phyloP scores from a whole-genome alignment of 192 early-diverging fungal genomes.

The Kickxella alabastrina region DNA sequence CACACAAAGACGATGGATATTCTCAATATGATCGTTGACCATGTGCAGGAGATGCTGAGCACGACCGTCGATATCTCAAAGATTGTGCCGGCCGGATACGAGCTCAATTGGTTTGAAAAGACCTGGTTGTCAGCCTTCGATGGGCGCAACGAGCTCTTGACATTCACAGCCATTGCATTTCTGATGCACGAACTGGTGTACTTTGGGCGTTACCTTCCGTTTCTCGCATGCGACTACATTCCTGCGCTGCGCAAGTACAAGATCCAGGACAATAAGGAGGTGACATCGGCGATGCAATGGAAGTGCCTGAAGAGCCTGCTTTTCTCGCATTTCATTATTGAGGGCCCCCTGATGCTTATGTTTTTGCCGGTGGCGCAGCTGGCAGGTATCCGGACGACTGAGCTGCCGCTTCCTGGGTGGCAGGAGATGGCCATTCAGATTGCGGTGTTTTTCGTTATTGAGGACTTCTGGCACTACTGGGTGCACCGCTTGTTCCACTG shows the following conservation, averaged over 20 bases:
- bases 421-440: slow-evolving; percentile 62
- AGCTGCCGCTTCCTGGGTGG: slow-evolving; percentile 79
- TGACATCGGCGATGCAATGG: slow-evolving; percentile 64
- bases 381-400: slow-evolving; percentile 80
- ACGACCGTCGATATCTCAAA: slow-evolving; percentile 28
- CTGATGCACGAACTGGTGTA: slow-evolving; percentile 87
- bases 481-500: slow-evolving; percentile 86
- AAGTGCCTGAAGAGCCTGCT: slow-evolving; percentile 71
- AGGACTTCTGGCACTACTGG: slow-evolving; percentile 93
- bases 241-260: slow-evolving; percentile 84
- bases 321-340: slow-evolving; percentile 72
- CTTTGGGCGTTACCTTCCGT: slow-evolving; percentile 90
- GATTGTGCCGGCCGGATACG: slow-evolving; percentile 32
- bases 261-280: slow-evolving; percentile 73
- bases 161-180: slow-evolving; percentile 73
- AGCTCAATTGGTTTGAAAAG: slow-evolving; percentile 52
- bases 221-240: slow-evolving; percentile 77
- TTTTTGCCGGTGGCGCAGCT: slow-evolving; percentile 81
- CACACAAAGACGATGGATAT: slow-evolving; percentile 21
- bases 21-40: slow-evolving; percentile 16
- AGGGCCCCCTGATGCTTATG: slow-evolving; percentile 82
- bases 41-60: slow-evolving; percentile 33
- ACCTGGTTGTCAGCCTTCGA: slow-evolving; percentile 64
- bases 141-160: slow-evolving; percentile 66
- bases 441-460: slow-evolving; percentile 74